Base-by-base conservation (phyloP, 176 grass and related monocot genomes). In the Bothriochloa decipiens region DNA sequence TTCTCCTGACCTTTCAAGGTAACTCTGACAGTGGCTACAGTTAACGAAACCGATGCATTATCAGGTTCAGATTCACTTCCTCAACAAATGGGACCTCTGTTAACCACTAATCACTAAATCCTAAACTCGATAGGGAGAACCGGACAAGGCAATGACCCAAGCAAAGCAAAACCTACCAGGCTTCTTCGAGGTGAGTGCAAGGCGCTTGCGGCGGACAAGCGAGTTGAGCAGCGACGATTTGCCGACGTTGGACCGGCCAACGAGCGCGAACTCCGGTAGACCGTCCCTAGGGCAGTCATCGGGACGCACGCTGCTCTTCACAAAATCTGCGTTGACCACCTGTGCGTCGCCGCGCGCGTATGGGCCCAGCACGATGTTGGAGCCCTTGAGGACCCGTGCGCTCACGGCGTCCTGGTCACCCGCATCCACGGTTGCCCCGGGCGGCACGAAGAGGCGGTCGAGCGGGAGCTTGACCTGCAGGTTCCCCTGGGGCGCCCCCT, bases 181-280 rank as follows among this genome's bases (percentile, higher is more conserved):
- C 84, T 92, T 98, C 70, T 98, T 98, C 52, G 96, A 98, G 40
- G 93, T 98, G 33, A 98, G 93, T 14, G 96, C 96, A 33, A 98
- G 96, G 70, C 86, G 91, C 85, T 95, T 98, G 46, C 96, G 89
- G 58, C 91, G 91, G 27, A 98, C 93, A 41, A 98, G 58, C 20
- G 96, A 98, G 70, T 98, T 98, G 29, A 98, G 89, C 28, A 98
- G 89, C 14, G 93, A 95, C 7, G 96, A 98, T 67, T 98, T 98
- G 80, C 96, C 93, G 17, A 98, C 93, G 64, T 98, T 98, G 65
- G 93, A 95, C 35, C 93, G 83, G 11, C 93, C 93, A 29, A 98
- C 93, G 40, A 98, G 93, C 3, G 96, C 96, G 66, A 98, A 95
- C 87, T 98, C 96, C 26, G 93, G 93, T 26, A 90, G 67, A 9